Evolutionary conservation across 768 basidiomycete species (phyloP), one percentile per base, ranked within the genome.

Genomic region (Mycena galericulata): DNA sequence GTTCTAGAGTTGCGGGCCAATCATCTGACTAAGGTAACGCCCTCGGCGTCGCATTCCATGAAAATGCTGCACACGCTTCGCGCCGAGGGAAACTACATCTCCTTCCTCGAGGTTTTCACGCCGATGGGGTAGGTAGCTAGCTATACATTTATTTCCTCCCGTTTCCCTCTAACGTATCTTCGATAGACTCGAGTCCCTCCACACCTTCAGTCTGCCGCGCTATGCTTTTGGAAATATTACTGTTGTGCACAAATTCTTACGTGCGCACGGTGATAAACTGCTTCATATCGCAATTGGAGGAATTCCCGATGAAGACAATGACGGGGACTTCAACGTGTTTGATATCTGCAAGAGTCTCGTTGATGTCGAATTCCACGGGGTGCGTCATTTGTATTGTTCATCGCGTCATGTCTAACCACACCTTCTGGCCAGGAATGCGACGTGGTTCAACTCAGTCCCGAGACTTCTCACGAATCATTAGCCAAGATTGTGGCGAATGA

Each of bases 41-140:
- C 32, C 18, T 40, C 54, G 36, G 40, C 36, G 15, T 18, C 54
- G 38, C 17, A 56, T 40, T 22, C 24, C 54, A 36, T 56, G 54
- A 56, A 41, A 24, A 26, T 17, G 54, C 36, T 56, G 22, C 54
- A 56, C 20, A 56, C 54, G 22, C 54, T 56, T 18, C 54, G 40
- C 38, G 41, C 41, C 40, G 36, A 22, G 24, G 20, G 36, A 8
- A 26, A 20, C 36, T 17, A 26, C 24, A 27, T 12, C 36, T 38
- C 34, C 20, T 24, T 56, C 40, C 54, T 56, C 18, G 54, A 20
- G 38, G 20, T 27, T 18, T 14, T 56, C 36, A 10, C 34, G 41
- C 18, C 22, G 22, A 40, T 56, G 36, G 41, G 54, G 54, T 49
- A 8, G 20, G 41, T 17, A 20, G 15, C 36, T 27, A 38, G 3